Evolutionary conservation across 2,329 filamentous ascomycete species (phyloP).

Genomic region (Fusarium robinianum): DNA sequence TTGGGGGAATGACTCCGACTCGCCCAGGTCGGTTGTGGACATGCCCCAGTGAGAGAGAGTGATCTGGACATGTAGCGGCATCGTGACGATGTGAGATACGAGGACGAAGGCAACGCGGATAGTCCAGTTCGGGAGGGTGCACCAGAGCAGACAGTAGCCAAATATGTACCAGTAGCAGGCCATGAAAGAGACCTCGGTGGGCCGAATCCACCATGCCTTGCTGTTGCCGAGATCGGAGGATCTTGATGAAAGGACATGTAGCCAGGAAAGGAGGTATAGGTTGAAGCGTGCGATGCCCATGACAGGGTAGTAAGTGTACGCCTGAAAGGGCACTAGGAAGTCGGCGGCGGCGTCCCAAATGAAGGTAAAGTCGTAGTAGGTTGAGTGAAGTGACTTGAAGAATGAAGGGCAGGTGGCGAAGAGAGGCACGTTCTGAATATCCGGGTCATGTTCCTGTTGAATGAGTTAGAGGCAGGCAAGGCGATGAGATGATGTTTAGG

Average conservation of each 20-base stretch:
- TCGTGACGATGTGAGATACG: slow-evolving; percentile 66
- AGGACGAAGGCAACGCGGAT: slow-evolving; percentile 65
- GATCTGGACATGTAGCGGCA: slow-evolving; percentile 73
- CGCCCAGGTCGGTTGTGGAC: slow-evolving; percentile 67
- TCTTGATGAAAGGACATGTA: slow-evolving; percentile 62
- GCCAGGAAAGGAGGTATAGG: slow-evolving; percentile 69
- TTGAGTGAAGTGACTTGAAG: slow-evolving; percentile 65
- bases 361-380: slow-evolving; percentile 69
- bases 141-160: slow-evolving; percentile 67
- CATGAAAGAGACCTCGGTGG: slow-evolving; percentile 67
- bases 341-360: slow-evolving; percentile 65
- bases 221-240: slow-evolving; percentile 59
- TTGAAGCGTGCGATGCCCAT: slow-evolving; percentile 73
- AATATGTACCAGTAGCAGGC: slow-evolving; percentile 69
- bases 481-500: neutral
- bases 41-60: slow-evolving; percentile 75
- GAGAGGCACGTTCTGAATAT: slow-evolving; percentile 69
- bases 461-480: neutral
- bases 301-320: slow-evolving; percentile 70
- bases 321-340: slow-evolving; percentile 63
- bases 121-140: slow-evolving; percentile 60
- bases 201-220: slow-evolving; percentile 69
- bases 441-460: slow-evolving; percentile 57
- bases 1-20: slow-evolving; percentile 69
- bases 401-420: slow-evolving; percentile 70